Percentiles rank a stretch among this genome's conserved stretches.
These are phyloP conservation scores for Allantophomopsis lycopodina DNA, from an alignment of 2,329 filamentous ascomycete genomes.

Conservation along the genomic window DNA sequence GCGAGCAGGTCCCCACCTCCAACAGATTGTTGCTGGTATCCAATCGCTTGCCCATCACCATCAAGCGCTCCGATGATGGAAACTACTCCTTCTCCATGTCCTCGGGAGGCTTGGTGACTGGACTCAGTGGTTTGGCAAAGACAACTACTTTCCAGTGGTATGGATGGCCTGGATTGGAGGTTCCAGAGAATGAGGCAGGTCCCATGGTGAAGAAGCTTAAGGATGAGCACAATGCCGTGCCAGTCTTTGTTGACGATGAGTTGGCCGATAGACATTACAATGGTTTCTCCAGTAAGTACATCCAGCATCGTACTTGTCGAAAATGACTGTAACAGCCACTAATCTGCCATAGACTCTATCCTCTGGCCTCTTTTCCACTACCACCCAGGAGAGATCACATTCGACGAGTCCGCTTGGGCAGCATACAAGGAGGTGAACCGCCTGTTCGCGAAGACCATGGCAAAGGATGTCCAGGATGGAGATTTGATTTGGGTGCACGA, in stretches of 20 bases:
- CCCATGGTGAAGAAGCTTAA: constrained; percentile 66
- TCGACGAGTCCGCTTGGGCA: constrained; percentile 88
- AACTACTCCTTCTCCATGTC: constrained; percentile 94
- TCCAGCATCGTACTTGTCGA: constrained; percentile 1
- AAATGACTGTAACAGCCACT: constrained; percentile 1
- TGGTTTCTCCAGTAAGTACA: constrained; percentile 78
- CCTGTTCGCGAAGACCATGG: constrained; percentile 78
- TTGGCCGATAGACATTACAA: constrained; percentile 95
- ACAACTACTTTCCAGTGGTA: constrained; percentile 97
- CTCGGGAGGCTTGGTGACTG: constrained; percentile 88
- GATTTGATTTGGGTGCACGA: constrained; percentile 98
- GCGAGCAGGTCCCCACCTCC: background rate
- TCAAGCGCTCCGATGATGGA: constrained; percentile 85
- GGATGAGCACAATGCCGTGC: constrained; percentile 78
- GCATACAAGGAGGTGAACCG: constrained; percentile 90
- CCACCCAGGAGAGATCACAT: constrained; percentile 95
- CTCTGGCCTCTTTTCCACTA: constrained; percentile 99
- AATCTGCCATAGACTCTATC: constrained; percentile 58
- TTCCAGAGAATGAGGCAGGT: constrained; percentile 70
- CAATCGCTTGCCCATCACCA: constrained; percentile 90
- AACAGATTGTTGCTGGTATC: constrained; percentile 67
- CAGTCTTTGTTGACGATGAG: constrained; percentile 88
- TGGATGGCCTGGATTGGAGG: constrained; percentile 89
- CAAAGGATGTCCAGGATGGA: constrained; percentile 78
- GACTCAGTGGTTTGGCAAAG: constrained; percentile 81